phyloP scores from a whole-genome alignment of 306 rosid species.

The Oxytropis ochrocephala region DNA sequence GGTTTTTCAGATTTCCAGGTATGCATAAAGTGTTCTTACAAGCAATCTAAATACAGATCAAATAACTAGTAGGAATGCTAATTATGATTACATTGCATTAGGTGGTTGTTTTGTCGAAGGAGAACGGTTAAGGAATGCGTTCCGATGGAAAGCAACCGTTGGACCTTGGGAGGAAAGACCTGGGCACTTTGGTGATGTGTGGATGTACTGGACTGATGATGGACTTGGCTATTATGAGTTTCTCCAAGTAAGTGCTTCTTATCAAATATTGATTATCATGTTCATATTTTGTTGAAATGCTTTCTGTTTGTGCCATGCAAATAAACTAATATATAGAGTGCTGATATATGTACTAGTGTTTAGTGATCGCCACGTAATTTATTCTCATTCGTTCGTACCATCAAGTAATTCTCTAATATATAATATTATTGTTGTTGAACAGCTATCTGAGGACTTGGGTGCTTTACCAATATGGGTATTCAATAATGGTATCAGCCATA shows the following conservation, averaged over 20 bases:
- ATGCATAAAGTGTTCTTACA: conserved; percentile 15
- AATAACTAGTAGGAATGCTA: too few relatives aligned
- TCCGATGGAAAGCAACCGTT: conserved; percentile 80
- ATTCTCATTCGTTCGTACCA: too few relatives aligned
- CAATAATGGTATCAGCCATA: conserved; percentile 92
- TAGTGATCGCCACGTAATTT: too few relatives aligned
- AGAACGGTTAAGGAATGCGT: conserved; percentile 90
- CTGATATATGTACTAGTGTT: too few relatives aligned
- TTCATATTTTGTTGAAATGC: neutral
- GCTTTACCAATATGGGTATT: conserved; percentile 88
- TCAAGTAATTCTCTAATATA: too few relatives aligned
- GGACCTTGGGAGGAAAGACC: conserved; percentile 99
- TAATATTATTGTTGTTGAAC: conserved; percentile 32
- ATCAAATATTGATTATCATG: neutral
- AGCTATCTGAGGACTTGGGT: conserved; percentile 87
- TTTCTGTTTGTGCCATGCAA: neutral
- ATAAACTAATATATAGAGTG: conserved; percentile 20
- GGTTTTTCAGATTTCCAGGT: conserved; percentile 91
- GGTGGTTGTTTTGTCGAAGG: conserved; percentile 98
- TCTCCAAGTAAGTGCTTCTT: conserved; percentile 59
- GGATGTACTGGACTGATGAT: conserved; percentile 99
- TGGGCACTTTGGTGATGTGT: conserved; percentile 98
- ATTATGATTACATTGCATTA: conserved; percentile 15
- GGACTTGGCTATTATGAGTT: conserved; percentile 94
- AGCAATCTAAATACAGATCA: too few relatives aligned